Evolutionary conservation across 2,329 filamentous ascomycete genomes (phyloP).

Genomic region (Thelonectria rubi): DNA sequence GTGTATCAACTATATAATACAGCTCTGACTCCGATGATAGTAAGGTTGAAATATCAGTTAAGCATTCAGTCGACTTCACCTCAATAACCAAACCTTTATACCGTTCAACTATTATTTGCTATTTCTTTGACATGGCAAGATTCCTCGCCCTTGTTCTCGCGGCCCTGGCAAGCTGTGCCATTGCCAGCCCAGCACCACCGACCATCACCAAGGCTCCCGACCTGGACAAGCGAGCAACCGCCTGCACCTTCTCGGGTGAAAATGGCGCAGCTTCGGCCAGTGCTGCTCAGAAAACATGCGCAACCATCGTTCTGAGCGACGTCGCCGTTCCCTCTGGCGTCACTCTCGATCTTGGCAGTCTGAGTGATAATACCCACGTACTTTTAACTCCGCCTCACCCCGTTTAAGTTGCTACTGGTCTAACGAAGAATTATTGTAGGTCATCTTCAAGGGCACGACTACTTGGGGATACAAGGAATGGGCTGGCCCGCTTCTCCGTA

Average conservation of each 20-base stretch:
- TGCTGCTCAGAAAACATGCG: slow-evolving; percentile 27
- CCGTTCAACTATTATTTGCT: too few species aligned
- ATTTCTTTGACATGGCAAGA: background rate
- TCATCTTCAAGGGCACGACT: slow-evolving; percentile 37
- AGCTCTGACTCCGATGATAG: too few species aligned
- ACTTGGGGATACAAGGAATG: slow-evolving; percentile 41
- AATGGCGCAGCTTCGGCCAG: slow-evolving; percentile 30
- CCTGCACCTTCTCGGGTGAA: slow-evolving; percentile 36
- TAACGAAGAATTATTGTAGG: slow-evolving; percentile 5
- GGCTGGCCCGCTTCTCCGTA: slow-evolving; percentile 34
- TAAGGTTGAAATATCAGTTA: too few species aligned
- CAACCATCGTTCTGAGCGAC: slow-evolving; percentile 31
- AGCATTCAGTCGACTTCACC: too few species aligned
- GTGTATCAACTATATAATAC: too few species aligned
- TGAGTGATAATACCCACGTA: slow-evolving; percentile 33
- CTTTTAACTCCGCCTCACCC: rapidly evolving
- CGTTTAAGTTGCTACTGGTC: background rate
- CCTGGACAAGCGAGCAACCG: slow-evolving; percentile 29
- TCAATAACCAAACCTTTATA: too few species aligned
- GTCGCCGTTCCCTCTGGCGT: slow-evolving; percentile 32
- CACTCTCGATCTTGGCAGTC: slow-evolving; percentile 35
- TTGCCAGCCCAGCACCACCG: slow-evolving; percentile 13
- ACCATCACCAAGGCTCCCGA: slow-evolving; percentile 22
- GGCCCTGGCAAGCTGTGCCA: slow-evolving; percentile 7
- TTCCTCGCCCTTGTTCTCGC: background rate